Conservation (phyloP, 2,329 filamentous ascomycete genomes). For the Pseudocercospora fijiensis region DNA sequence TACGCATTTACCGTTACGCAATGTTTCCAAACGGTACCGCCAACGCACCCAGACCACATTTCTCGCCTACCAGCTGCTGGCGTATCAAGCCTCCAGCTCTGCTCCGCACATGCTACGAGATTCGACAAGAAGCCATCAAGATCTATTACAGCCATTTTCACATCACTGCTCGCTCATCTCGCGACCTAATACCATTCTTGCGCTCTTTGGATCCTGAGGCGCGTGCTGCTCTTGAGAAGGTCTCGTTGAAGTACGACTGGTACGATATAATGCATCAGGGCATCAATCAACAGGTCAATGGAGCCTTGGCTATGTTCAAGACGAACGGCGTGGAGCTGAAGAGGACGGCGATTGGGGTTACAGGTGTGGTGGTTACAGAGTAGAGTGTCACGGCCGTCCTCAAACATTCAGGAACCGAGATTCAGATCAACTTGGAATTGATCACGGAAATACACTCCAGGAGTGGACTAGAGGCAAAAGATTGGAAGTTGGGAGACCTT, state of each 20-base stretch:
- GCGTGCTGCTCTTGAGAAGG: not conserved
- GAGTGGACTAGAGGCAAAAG: not conserved
- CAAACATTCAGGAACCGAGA: no score
- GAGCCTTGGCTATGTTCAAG: not conserved
- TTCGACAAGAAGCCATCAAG: slow-evolving; percentile 16
- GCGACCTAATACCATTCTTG: not conserved
- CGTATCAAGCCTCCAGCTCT: slow-evolving; percentile 8
- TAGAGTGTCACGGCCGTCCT: no score
- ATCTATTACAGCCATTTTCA: slow-evolving; percentile 7
- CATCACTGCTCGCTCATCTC: not conserved
- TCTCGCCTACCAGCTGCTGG: not conserved
- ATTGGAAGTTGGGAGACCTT: not conserved
- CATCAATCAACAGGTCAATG: not conserved
- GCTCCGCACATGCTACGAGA: slow-evolving; percentile 11
- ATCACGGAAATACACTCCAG: not conserved
- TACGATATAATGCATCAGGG: not conserved
- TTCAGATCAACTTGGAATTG: not conserved
- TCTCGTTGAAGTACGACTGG: slow-evolving; percentile 1
- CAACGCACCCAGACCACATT: not conserved
- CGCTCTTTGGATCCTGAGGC: not conserved
- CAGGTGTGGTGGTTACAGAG: not conserved
- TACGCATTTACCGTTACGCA: slow-evolving; percentile 9
- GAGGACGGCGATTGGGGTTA: not conserved
- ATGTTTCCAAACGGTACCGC: not conserved
- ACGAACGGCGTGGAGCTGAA: not conserved